Conservation (phyloP, 371 early-diverging fungal species). For the Scutellospora calospora region DNA sequence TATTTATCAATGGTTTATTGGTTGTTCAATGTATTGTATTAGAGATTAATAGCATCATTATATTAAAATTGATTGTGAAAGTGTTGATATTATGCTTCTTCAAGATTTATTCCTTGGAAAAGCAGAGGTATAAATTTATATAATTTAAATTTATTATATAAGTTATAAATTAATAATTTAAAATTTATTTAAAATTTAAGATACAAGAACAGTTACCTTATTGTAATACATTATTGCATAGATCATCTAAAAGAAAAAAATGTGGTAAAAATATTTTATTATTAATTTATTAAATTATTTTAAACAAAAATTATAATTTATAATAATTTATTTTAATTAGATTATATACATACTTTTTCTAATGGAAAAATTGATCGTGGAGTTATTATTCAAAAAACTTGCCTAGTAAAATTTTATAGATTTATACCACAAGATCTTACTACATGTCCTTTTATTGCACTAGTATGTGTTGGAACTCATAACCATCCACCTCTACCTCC, state of each 20-base stretch:
- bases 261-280: neutral
- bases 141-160: neutral
- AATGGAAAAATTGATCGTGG: neutral
- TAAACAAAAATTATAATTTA: neutral
- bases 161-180: too few relatives aligned
- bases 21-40: neutral
- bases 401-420: neutral
- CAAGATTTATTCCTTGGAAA: neutral
- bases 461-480: neutral
- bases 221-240: neutral
- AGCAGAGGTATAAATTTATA: neutral
- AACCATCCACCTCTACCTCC: slow-evolving; percentile 1
- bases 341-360: neutral
- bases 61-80: neutral
- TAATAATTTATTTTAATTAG: neutral
- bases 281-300: neutral
- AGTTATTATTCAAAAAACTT: neutral
- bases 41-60: neutral
- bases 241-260: neutral
- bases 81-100: neutral
- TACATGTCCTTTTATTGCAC: neutral
- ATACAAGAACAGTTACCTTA: neutral
- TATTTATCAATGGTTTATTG: neutral
- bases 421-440: neutral
- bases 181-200: too few relatives aligned